phyloP scores from a whole-genome alignment of 2,329 filamentous ascomycete species.

The Cytospora paraplurivora region DNA sequence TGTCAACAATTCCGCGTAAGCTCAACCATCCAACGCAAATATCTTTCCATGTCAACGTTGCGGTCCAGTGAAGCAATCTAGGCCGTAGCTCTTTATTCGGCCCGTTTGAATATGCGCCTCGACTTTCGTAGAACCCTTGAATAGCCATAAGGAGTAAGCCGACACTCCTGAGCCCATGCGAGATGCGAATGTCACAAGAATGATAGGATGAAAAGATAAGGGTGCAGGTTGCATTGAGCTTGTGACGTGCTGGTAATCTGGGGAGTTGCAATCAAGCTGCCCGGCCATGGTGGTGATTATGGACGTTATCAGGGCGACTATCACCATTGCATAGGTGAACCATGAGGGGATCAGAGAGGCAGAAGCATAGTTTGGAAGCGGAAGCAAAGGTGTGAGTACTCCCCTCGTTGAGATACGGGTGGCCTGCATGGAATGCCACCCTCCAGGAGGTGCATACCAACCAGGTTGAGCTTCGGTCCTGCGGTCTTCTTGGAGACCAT shows the following conservation, averaged over 20 bases:
- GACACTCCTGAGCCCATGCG: background rate
- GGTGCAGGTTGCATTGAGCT: constrained; percentile 2
- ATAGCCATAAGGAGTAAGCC: background rate
- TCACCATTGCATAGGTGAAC: background rate
- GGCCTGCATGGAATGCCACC: background rate
- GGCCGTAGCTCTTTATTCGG: background rate
- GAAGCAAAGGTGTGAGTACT: background rate
- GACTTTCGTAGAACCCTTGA: background rate
- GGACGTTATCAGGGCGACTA: background rate
- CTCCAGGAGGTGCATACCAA: background rate
- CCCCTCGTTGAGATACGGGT: background rate
- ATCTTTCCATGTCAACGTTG: background rate
- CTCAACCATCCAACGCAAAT: background rate
- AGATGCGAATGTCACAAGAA: background rate
- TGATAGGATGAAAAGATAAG: constrained; percentile 5
- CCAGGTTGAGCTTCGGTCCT: background rate
- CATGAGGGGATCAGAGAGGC: background rate
- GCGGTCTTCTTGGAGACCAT: background rate
- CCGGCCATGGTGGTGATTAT: background rate
- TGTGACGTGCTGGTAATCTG: background rate
- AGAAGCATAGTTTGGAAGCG: background rate
- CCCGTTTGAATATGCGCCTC: background rate
- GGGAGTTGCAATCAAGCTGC: background rate
- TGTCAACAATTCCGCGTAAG: constrained; percentile 5
- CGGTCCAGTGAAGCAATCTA: background rate